Evolutionary conservation across 345 rosid genomes (phyloP), one percentile per base, ranked within the genome.

Genomic region (Viola odorata): DNA sequence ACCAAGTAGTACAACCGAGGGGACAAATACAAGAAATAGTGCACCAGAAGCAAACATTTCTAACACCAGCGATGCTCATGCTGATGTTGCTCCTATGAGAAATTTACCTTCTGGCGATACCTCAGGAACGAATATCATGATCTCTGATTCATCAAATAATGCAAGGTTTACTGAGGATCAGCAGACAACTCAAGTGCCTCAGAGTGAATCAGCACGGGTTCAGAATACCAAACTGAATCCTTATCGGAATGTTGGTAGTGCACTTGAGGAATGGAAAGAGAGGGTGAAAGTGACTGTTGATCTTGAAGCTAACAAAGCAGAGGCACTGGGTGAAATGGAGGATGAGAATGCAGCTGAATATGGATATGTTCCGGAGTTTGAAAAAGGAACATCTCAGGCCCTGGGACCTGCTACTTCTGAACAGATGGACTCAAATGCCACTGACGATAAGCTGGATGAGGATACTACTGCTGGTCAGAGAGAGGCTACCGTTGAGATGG

Each of bases 261-360:
- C 97, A 41, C 78, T 87, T 70, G 81, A 88, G 77, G 87, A 84
- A 61, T 94, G 99, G 97, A 94, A 90, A 68, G 96, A 94, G 71
- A 85, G 91, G 80, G 88, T 82, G 50, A 84, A 65, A 73, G 80
- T 90, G 44, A 79, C 90, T 48, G 67, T 79, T 52, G 96, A 86
- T 73, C 83, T 84, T 62, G 77, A 51, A 32, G 84, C 73, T 14
- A 85, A 78, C 63, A 80, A 73, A 53, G 63, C 53, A 37, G 84
- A 83, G 58, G 77, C 69, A 36, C 80, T 68, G 41, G 83, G 61
- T 72, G 89, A 85, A 77, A 61, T 80, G 16, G 91, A 87, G 67
- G 91, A 88, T 69, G 78, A 75, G 57, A 74, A 82, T 78, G 92
- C 96, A 41, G 72, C 64, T 72, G 97, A 94, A 65, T 85, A 84